phyloP scores from a whole-genome alignment of 306 rosid species.

The Alnus rubra region DNA sequence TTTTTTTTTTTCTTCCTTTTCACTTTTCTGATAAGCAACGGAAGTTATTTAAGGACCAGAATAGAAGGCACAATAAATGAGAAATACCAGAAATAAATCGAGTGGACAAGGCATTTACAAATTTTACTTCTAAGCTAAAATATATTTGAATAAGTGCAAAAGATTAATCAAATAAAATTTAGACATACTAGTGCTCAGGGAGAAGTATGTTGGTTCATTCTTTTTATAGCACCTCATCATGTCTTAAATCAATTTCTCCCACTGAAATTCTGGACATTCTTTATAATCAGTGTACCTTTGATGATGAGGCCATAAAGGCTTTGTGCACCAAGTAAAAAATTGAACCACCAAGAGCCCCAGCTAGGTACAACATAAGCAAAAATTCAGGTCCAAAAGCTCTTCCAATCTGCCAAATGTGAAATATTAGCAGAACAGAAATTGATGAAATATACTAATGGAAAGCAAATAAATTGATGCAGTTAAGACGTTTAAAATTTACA shows the following conservation, averaged over 20 bases:
- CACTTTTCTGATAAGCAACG: not conserved
- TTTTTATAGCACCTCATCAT: conserved; percentile 1
- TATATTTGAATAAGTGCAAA: not conserved
- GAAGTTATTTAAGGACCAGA: not conserved
- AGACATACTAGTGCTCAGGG: not conserved
- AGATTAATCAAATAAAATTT: not conserved
- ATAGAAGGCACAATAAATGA: not conserved
- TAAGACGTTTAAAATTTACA: not conserved
- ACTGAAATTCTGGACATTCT: conserved; percentile 13
- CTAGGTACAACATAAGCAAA: conserved; percentile 79
- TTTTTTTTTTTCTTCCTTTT: not conserved
- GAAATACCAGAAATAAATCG: not conserved
- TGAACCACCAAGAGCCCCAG: conserved; percentile 83
- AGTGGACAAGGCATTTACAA: not conserved
- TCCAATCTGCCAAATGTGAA: conserved; percentile 59
- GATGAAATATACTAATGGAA: conserved; percentile 17
- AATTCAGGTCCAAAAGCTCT: conserved; percentile 64
- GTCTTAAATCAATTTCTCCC: not conserved
- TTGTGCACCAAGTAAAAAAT: conserved; percentile 63
- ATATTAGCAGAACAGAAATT: conserved; percentile 28
- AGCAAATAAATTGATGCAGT: not conserved
- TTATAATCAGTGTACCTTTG: conserved; percentile 51
- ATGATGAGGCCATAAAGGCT: conserved; percentile 61
- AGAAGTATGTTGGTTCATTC: not conserved
- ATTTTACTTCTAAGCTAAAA: not conserved